Conservation (phyloP, 208 protist genomes). For the Wallacemonas rigidus region DNA sequence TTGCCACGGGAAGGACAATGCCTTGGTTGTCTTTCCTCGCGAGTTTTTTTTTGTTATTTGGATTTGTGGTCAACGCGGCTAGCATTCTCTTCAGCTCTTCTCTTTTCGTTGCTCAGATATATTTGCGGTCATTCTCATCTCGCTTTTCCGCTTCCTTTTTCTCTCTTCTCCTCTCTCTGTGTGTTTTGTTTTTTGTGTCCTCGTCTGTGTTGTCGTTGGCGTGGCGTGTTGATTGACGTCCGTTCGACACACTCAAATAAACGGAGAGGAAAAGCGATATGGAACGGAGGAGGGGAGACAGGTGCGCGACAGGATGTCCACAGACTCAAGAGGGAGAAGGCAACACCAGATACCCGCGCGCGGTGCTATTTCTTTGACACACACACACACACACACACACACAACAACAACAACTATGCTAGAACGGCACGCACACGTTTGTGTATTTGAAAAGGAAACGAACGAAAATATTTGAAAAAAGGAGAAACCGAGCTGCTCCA, state of each 20-base stretch:
- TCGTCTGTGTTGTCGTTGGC: background rate
- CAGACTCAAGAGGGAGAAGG: too few species aligned
- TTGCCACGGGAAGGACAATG: background rate
- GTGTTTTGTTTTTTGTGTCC: background rate
- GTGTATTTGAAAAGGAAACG: background rate
- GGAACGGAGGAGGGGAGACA: background rate
- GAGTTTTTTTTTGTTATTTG: background rate
- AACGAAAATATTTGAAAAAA: background rate
- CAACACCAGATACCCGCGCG: too few species aligned
- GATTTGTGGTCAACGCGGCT: background rate
- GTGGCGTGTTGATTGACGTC: background rate
- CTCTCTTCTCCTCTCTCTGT: background rate
- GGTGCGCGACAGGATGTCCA: too few species aligned
- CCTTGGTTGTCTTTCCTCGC: background rate
- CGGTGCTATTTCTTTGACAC: too few species aligned
- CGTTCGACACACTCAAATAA: background rate
- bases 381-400: too few species aligned
- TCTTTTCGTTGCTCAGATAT: slow-evolving; percentile 13
- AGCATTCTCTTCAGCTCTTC: slow-evolving; percentile 21
- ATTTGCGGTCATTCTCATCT: background rate
- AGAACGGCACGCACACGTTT: background rate
- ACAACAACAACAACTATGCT: too few species aligned
- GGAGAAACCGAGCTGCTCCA: background rate
- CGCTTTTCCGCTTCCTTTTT: slow-evolving; percentile 18
- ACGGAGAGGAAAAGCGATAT: background rate